Evolutionary conservation across 2,329 filamentous ascomycete species (phyloP).

Genomic region (Zopfia rhizophila): DNA sequence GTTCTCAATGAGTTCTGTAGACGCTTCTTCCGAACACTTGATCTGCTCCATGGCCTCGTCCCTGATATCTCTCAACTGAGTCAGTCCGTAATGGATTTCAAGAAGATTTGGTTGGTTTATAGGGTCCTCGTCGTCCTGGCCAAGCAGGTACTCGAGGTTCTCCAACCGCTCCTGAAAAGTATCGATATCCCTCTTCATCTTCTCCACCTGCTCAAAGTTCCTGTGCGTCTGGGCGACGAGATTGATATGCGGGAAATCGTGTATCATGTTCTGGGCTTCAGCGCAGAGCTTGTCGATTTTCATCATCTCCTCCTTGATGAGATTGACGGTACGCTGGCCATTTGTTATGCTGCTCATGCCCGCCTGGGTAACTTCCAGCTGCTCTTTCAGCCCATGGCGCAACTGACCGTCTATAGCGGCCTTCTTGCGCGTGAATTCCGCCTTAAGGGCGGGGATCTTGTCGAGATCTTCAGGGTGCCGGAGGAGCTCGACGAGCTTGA

Average conservation of each 20-base stretch:
- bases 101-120: slow-evolving; percentile 94
- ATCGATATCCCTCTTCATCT: slow-evolving; percentile 91
- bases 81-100: slow-evolving; percentile 90
- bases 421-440: slow-evolving; percentile 95
- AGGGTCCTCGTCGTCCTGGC: slow-evolving; percentile 83
- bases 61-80: slow-evolving; percentile 88
- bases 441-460: slow-evolving; percentile 89
- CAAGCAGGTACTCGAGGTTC: slow-evolving; percentile 80
- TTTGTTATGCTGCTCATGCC: slow-evolving; percentile 91
- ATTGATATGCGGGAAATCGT: slow-evolving; percentile 94
- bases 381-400: slow-evolving; percentile 85
- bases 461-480: slow-evolving; percentile 97
- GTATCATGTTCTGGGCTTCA: slow-evolving; percentile 96
- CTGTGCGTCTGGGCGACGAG: slow-evolving; percentile 92
- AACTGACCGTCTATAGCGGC: slow-evolving; percentile 89
- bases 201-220: slow-evolving; percentile 93
- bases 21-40: slow-evolving; percentile 81
- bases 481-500: slow-evolving; percentile 91
- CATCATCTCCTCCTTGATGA: slow-evolving; percentile 98
- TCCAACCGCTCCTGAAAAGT: slow-evolving; percentile 82
- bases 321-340: slow-evolving; percentile 88
- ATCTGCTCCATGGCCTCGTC: slow-evolving; percentile 99
- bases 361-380: slow-evolving; percentile 92
- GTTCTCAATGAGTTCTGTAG: slow-evolving; percentile 90
- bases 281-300: slow-evolving; percentile 98